Conservation (phyloP, 192 early-diverging fungal genomes). For the Kickxella alabastrina region DNA sequence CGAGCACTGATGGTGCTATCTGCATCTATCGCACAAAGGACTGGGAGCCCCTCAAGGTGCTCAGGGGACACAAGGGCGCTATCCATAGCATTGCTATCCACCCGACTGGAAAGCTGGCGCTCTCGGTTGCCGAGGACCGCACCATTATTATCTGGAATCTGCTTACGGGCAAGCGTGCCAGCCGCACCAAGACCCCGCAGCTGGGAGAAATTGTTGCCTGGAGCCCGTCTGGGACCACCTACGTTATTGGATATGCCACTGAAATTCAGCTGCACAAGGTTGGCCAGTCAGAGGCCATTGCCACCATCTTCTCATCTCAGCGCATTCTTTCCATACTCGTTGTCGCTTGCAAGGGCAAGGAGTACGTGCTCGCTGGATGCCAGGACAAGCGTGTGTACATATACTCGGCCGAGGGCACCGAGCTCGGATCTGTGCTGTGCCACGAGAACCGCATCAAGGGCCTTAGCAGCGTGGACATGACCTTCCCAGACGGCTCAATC, state of each 20-base stretch:
- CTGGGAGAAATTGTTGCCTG: slow-evolving; percentile 34
- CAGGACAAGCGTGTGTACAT: slow-evolving; percentile 49
- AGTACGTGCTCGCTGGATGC: slow-evolving; percentile 38
- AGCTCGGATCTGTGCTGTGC: slow-evolving; percentile 31
- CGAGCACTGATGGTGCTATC: slow-evolving; percentile 85
- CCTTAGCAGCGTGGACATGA: slow-evolving; percentile 26
- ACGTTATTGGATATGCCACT: slow-evolving; percentile 37
- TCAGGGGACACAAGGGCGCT: slow-evolving; percentile 70
- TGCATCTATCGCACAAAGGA: slow-evolving; percentile 90
- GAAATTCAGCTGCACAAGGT: slow-evolving; percentile 46
- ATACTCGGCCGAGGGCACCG: slow-evolving; percentile 30
- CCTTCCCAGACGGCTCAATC: slow-evolving; percentile 28
- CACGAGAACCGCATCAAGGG: slow-evolving; percentile 44
- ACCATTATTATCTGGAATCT: slow-evolving; percentile 75
- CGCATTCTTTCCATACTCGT: slow-evolving; percentile 32
- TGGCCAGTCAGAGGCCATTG: slow-evolving; percentile 29
- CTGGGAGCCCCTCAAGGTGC: slow-evolving; percentile 91
- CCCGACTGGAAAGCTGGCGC: slow-evolving; percentile 90
- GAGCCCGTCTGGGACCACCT: slow-evolving; percentile 28
- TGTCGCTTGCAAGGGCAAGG: slow-evolving; percentile 15
- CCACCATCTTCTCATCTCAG: slow-evolving; percentile 40
- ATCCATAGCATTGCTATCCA: slow-evolving; percentile 85
- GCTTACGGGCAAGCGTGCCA: slow-evolving; percentile 68
- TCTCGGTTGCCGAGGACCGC: slow-evolving; percentile 74
- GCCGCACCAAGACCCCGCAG: slow-evolving; percentile 37